phyloP scores from a whole-genome alignment of 2,329 filamentous ascomycete species.

The Passalora sequoiae region DNA sequence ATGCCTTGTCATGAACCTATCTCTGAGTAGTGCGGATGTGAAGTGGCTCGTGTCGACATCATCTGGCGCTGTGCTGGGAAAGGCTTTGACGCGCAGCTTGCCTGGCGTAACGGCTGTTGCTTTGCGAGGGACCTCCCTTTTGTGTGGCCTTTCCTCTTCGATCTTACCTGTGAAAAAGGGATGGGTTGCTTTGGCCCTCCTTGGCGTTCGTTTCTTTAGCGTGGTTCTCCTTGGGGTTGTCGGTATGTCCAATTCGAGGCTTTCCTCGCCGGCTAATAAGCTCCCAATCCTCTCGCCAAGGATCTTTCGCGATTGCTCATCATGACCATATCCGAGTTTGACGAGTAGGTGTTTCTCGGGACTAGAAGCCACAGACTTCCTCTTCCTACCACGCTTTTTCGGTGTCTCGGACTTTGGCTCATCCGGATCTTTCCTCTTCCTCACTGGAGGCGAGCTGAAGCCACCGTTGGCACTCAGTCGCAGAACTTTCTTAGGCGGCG shows the following conservation, averaged over 20 bases:
- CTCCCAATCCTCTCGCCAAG: conserved; percentile 59
- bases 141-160: conserved; percentile 23
- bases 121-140: conserved; percentile 29
- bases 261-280: conserved; percentile 49
- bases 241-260: not conserved
- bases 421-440: conserved; percentile 23
- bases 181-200: conserved; percentile 45
- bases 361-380: conserved; percentile 23
- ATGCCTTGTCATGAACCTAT: conserved; percentile 48
- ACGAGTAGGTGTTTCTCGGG: conserved; percentile 24
- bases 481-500: conserved; percentile 35
- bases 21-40: conserved; percentile 29
- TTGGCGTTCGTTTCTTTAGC: conserved; percentile 23
- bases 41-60: conserved; percentile 20
- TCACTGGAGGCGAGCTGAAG: conserved; percentile 41
- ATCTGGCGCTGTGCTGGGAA: conserved; percentile 19
- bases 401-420: conserved; percentile 16
- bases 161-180: conserved; percentile 60
- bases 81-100: conserved; percentile 36
- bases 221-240: conserved; percentile 1
- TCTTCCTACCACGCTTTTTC: conserved; percentile 28
- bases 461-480: conserved; percentile 43
- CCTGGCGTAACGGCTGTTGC: conserved; percentile 44
- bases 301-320: conserved; percentile 41
- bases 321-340: conserved; percentile 49